Conservation (phyloP, 805 yeast genomes). For the Tetrapisispora namnaoensis region DNA sequence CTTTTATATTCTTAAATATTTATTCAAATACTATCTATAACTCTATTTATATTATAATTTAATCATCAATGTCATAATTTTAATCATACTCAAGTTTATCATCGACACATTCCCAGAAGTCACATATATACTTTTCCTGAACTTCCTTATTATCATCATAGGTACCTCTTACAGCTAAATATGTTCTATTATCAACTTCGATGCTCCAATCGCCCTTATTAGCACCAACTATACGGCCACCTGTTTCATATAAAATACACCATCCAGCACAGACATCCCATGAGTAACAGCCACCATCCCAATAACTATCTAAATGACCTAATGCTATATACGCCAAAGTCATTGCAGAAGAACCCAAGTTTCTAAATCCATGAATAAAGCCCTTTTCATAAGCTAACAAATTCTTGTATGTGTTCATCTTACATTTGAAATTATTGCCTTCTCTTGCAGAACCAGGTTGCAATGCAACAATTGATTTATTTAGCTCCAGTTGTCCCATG, state of each 20-base stretch:
- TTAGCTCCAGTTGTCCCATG: slow-evolving; percentile 74
- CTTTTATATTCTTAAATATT: not conserved
- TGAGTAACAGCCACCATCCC: slow-evolving; percentile 63
- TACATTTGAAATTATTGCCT: slow-evolving; percentile 75
- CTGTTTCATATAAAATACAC: slow-evolving; percentile 52
- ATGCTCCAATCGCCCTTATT: slow-evolving; percentile 40
- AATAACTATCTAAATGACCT: slow-evolving; percentile 51
- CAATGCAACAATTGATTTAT: slow-evolving; percentile 80
- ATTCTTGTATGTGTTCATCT: slow-evolving; percentile 72
- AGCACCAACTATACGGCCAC: slow-evolving; percentile 49
- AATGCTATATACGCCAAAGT: slow-evolving; percentile 50
- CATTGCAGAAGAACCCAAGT: slow-evolving; percentile 58
- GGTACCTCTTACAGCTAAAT: slow-evolving; percentile 47
- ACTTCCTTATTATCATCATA: slow-evolving; percentile 18
- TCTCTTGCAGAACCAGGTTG: slow-evolving; percentile 85
- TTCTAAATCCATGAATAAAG: slow-evolving; percentile 65
- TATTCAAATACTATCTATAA: not conserved
- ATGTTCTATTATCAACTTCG: slow-evolving; percentile 43
- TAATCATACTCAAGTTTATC: slow-evolving; percentile 38
- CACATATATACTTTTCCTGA: slow-evolving; percentile 37
- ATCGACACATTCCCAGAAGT: slow-evolving; percentile 42
- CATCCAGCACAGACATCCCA: slow-evolving; percentile 70
- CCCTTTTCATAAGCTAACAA: slow-evolving; percentile 84
- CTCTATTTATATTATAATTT: not conserved
- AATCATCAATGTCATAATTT: not conserved